Evolutionary conservation across 2,329 filamentous ascomycete genomes (phyloP), one percentile per base, ranked within the genome.

Genomic region (Arthrobotrys sinensis): DNA sequence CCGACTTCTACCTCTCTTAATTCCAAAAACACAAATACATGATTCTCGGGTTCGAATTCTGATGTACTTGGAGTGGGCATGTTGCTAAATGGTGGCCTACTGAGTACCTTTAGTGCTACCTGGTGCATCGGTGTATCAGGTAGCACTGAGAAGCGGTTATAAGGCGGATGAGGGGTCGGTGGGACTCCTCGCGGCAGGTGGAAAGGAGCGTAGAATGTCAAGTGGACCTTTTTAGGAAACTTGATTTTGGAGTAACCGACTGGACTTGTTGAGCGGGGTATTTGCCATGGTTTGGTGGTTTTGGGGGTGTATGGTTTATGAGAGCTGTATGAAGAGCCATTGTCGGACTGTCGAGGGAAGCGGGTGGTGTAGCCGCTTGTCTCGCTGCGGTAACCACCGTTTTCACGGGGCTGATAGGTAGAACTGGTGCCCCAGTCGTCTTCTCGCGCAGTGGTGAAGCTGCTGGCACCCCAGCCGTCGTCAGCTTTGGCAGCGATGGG

Each of bases 201-300:
- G 21, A 71, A 77, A 8, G 60, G 50, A 4, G 14, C 32, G n/a
- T 71, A 77, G 52, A 77, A 77, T 8, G 73, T 77, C 4, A 77
- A 43, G 14, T 77, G 73, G 7, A 77, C 50, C 34, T 77, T 77
- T 16, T 62, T 62, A 34, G 73, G 66, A 38, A 53, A 71, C 48
- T 50, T 66, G n/a, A 0, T 21, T 34, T 71, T 77, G 8, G 55
- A 60, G 19, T 21, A 60, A 10, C 55, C 55, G 3, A 43, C 24
- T 1, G 55, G 55, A 43, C 55, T 60, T 43, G 55, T 60, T n/a
- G 55, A 60, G 19, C 55, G 55, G 8, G 36, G 36, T 12, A 43
- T 10, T n/a, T 71, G 32, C 66, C 66, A 67, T 21, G 6, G n/a
- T 19, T 71, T 71, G 8, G 11, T 14, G 21, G 32, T 11, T 28